A percentile compares a stretch with the other conserved stretches of the same genome.
Evolutionary conservation across 2,329 filamentous ascomycete genomes (phyloP).

Genomic region (Colletotrichum zoysiae): DNA sequence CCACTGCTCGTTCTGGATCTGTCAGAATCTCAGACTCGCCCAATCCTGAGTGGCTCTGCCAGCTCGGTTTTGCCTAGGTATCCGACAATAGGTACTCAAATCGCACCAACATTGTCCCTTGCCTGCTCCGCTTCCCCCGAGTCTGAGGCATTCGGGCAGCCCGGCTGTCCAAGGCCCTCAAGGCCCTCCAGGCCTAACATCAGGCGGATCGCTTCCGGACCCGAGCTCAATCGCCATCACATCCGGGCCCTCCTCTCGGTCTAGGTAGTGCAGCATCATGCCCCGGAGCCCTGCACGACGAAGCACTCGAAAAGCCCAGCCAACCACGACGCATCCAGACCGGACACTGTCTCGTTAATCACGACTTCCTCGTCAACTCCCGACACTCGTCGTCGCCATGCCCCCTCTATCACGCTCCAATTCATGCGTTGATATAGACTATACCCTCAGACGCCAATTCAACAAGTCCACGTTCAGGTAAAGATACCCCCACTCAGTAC

Average conservation of each 20-base stretch:
- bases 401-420: slow-evolving; percentile 58
- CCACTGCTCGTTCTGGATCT: slow-evolving; percentile 11
- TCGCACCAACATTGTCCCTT: background rate
- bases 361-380: slow-evolving; percentile 28
- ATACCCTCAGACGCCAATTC: slow-evolving; percentile 80
- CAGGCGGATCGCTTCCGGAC: slow-evolving; percentile 37
- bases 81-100: slow-evolving; percentile 3
- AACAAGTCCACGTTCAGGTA: slow-evolving; percentile 80
- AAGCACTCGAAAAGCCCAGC: slow-evolving; percentile 26
- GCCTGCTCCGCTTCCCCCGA: slow-evolving; percentile 11
- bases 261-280: slow-evolving; percentile 37
- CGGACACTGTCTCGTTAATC: slow-evolving; percentile 13
- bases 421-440: slow-evolving; percentile 76
- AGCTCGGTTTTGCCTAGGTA: background rate
- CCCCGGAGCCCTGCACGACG: slow-evolving; percentile 21
- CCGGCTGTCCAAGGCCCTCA: slow-evolving; percentile 31
- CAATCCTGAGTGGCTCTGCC: background rate
- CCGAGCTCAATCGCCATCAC: slow-evolving; percentile 35
- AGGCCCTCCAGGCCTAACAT: slow-evolving; percentile 30
- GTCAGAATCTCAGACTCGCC: slow-evolving; percentile 7
- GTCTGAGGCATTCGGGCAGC: slow-evolving; percentile 32
- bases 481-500: slow-evolving; percentile 36
- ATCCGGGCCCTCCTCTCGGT: slow-evolving; percentile 26
- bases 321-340: slow-evolving; percentile 17
- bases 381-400: slow-evolving; percentile 49